phyloP scores from a whole-genome alignment of 176 grass and related monocot species.

The Phoenix roebelenii region DNA sequence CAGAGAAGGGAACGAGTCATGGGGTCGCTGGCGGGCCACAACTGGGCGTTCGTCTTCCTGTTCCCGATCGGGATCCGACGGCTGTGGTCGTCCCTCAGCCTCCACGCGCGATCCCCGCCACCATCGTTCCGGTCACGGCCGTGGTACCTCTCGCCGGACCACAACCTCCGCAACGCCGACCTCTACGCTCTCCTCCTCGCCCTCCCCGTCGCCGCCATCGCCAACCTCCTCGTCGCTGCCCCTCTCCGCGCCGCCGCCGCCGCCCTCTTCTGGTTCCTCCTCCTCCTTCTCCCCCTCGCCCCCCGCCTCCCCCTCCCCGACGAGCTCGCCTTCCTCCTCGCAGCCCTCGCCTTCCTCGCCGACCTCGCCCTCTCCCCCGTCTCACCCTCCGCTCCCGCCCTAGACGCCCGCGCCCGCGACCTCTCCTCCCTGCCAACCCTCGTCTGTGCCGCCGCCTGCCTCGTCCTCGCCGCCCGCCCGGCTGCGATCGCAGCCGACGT shows the following conservation, averaged over 20 bases:
- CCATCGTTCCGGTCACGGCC: background rate
- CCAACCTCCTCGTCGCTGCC: background rate
- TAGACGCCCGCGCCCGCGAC: background rate
- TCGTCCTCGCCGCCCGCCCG: background rate
- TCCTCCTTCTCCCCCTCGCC: background rate
- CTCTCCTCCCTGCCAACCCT: background rate
- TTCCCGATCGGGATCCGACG: conserved; percentile 5
- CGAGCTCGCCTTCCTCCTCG: background rate
- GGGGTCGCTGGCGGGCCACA: too few relatives aligned
- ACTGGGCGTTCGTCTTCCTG: background rate
- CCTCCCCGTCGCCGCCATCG: background rate
- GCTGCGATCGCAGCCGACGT: background rate
- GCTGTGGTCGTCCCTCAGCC: background rate
- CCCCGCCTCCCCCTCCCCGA: background rate
- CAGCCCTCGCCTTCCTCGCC: background rate
- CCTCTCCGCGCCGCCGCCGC: conserved; percentile 4
- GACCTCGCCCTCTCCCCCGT: background rate
- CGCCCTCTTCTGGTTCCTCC: background rate
- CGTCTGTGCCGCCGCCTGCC: background rate
- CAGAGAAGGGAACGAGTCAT: too few relatives aligned
- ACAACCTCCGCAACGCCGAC: background rate
- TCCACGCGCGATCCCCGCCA: background rate
- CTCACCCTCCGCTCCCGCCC: background rate
- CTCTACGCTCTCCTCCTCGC: background rate
- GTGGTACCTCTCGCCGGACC: conserved; percentile 3